Evolutionary conservation across 2,329 filamentous ascomycete genomes (phyloP), one percentile per base, ranked within the genome.

Genomic region (Penicillium frequentans): DNA sequence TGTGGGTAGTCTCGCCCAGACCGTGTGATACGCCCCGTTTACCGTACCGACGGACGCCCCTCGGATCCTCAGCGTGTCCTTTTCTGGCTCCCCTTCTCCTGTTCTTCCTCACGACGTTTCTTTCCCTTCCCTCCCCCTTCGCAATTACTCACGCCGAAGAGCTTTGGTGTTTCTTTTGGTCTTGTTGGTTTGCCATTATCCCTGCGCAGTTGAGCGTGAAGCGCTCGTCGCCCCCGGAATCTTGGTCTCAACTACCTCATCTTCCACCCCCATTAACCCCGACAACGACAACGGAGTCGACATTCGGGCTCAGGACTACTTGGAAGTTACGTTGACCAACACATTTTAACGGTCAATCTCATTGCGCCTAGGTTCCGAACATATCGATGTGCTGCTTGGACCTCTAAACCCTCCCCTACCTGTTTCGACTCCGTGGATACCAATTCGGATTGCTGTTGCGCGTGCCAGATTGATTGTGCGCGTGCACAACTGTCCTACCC

Each of bases 51-150:
- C 31, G 44, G 29, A 47, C 43, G 19, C 55, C 55, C 52, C 49
- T 61, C 48, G 61, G 55, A 58, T 57, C 52, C 52, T 56, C 54
- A 59, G 57, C 54, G 57, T 64, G 57, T 65, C 63, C 62, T 62
- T 63, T 64, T 64, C 63, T 61, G 55, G 47, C 51, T 58, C 61
- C 58, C 55, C 58, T 64, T 61, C 53, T 59, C 57, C 33, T 54
- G 48, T 58, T 44, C 57, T 56, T 63, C 60, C 54, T 58, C 53
- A 52, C 57, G 48, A 57, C 55, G 49, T 48, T 55, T 54, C 51
- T 54, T 59, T 42, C 24, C 35, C 49, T 57, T 37, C 43, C 44
- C 33, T 37, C 48, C 53, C 52, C 45, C 35, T 50, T 16, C 44
- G 47, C 33, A 47, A 35, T 27, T 51, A 29, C 46, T 44, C 48